Base-by-base conservation (phyloP, 78 protist genomes). In the Cavenderia fasciculata region DNA sequence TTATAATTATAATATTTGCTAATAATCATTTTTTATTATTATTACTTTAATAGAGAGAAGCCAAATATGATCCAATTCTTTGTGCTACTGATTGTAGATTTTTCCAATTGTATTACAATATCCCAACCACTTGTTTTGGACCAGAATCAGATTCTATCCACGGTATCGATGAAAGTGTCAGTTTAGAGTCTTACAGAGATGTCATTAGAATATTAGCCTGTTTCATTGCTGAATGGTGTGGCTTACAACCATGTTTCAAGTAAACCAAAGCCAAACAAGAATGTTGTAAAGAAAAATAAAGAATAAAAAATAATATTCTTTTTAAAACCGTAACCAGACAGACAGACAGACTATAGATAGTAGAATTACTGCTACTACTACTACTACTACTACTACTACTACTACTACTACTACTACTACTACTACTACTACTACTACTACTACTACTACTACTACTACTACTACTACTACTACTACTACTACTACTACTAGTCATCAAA, bases 141-240 rank as follows among this genome's bases (percentile, higher is more conserved):
- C 89, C 89, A 65, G 89, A 79, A 56, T 27, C 89, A 40, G 54
- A 49, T 34, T 1, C n/a, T 23, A 79, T 79, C 56, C 89, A 79
- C 56, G 89, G 89, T 68, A 79, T 79, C 21, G 89, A 79, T 68
- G 89, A 79, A 68, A 68, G 78, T 79, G 89, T 79, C 19, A 40
- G 59, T 25, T 68, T 79, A 11, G 89, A 79, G 43, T 54, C 71
- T 54, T 68, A 66, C 52, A 65, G 89, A 68, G 89, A 79, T 56
- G 29, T 68, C 7, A 68, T 77, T 31, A 79, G 89, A 79, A 77
- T 79, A 49, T 29, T 79, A 27, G 89, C 89, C 10, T 79, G 89
- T 56, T 79, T 79, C 21, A 79, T 79, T 41, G 54, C 89, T 43
- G 89, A 79, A 36, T 79, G 89, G 89, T 79, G 89, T 68, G 89